phyloP scores from a whole-genome alignment of 305 asterid genomes.

The Fraxinus angustifolia region DNA sequence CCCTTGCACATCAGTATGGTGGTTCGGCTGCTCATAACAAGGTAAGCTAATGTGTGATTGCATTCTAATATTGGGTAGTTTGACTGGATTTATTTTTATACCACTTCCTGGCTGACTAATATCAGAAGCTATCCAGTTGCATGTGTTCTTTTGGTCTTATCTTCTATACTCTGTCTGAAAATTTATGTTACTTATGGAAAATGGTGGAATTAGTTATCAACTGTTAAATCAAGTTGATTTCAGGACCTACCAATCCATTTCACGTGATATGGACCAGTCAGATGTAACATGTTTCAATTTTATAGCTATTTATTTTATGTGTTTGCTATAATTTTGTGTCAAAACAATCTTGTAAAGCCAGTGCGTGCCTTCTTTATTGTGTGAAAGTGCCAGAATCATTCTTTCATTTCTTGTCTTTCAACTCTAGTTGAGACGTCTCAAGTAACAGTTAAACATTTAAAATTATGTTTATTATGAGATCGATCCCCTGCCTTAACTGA shows the following conservation, averaged over 20 bases:
- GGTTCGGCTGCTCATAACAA: conserved; percentile 99
- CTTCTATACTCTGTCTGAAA: neutral
- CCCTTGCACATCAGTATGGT: conserved; percentile 97
- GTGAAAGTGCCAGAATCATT: neutral
- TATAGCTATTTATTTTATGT: neutral
- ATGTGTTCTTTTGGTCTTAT: neutral
- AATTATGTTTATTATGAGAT: neutral
- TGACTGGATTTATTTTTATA: neutral
- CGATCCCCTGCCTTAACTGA: neutral
- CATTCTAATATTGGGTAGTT: neutral
- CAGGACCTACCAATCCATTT: neutral
- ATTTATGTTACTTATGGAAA: neutral
- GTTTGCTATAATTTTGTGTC: neutral
- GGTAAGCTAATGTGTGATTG: conserved; percentile 40
- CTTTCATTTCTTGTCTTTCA: neutral
- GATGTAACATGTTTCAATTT: neutral
- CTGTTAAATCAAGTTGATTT: neutral
- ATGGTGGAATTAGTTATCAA: neutral
- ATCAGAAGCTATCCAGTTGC: neutral
- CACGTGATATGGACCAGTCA: neutral
- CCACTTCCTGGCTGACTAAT: conserved; percentile 2
- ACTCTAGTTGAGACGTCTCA: neutral
- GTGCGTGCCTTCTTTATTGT: neutral
- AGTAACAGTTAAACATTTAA: neutral
- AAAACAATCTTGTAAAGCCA: neutral